phyloP scores from a whole-genome alignment of 768 basidiomycete genomes.

The Russula sp. region DNA sequence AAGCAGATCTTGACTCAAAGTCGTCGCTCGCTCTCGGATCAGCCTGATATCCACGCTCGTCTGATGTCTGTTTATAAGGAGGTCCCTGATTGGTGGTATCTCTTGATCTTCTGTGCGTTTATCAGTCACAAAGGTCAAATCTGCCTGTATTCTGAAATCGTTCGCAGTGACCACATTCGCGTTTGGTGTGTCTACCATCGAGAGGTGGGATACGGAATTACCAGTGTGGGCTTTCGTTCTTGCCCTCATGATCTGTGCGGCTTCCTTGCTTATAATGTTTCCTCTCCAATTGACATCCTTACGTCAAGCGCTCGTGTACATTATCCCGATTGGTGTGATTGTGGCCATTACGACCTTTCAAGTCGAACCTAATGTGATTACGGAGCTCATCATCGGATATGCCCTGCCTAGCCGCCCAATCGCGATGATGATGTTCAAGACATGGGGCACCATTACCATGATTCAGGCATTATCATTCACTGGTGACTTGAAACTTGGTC shows the following conservation, averaged over 20 bases:
- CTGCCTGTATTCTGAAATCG: no score
- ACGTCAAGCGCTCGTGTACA: conserved; percentile 35
- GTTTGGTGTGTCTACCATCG: conserved; percentile 63
- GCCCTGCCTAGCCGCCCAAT: conserved; percentile 70
- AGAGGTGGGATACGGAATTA: conserved; percentile 64
- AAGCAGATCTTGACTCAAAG: no score
- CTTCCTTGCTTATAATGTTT: neutral
- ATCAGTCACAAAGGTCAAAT: no score
- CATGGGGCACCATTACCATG: conserved; percentile 70
- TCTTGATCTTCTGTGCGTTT: no score
- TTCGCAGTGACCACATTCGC: conserved; percentile 52
- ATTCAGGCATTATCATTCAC: conserved; percentile 64
- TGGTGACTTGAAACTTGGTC: conserved; percentile 74
- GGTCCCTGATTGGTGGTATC: no score
- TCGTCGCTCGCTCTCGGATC: no score
- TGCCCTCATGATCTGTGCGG: conserved; percentile 53
- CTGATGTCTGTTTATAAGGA: no score
- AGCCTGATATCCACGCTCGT: no score
- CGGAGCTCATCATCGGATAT: conserved; percentile 78
- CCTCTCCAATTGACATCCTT: neutral
- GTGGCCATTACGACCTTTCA: conserved; percentile 73
- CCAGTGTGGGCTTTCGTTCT: conserved; percentile 72
- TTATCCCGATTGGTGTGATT: conserved; percentile 51
- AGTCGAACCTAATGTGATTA: conserved; percentile 69
- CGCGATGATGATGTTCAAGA: conserved; percentile 86